Conservation (phyloP, 139 green algal genomes). For the Bryopsis sp. region DNA sequence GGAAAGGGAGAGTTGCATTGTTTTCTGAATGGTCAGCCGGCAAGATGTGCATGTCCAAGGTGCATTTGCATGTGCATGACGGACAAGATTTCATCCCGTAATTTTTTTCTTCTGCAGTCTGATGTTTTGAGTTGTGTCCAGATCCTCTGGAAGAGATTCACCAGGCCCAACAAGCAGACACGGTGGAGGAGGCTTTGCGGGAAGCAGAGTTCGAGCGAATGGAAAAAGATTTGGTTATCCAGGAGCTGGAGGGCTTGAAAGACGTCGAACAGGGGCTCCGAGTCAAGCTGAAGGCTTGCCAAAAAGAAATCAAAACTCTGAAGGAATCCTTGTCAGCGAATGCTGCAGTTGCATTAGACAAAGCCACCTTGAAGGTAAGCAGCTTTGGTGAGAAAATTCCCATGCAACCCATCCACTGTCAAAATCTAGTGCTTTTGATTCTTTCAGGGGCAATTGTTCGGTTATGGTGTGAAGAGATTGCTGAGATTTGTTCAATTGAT, state of each 20-base stretch:
- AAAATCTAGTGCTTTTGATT: background rate
- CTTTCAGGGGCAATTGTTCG: background rate
- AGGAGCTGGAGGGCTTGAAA: background rate
- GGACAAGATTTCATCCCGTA: background rate
- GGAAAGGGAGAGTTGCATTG: too few species aligned
- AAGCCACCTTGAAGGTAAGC: conserved; percentile 8
- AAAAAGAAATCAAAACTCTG: background rate
- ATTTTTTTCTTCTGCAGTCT: background rate
- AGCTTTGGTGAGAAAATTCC: too few species aligned
- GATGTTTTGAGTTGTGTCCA: background rate
- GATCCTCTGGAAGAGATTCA: background rate
- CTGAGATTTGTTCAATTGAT: too few species aligned
- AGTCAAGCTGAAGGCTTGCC: conserved; percentile 1
- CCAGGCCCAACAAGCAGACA: background rate
- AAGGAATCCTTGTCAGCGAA: background rate
- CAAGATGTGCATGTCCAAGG: background rate
- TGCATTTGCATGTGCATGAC: background rate
- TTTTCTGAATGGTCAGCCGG: background rate
- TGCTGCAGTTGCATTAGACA: background rate
- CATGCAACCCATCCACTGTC: too few species aligned
- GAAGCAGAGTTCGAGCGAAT: conserved; percentile 13
- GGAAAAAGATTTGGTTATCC: background rate
- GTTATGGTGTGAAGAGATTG: too few species aligned
- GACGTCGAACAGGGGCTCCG: background rate
- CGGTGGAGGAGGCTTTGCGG: background rate